These are phyloP conservation scores for Monosporascus cannonballus DNA, from an alignment of 2,329 filamentous ascomycete genomes.

Conservation along the genomic window DNA sequence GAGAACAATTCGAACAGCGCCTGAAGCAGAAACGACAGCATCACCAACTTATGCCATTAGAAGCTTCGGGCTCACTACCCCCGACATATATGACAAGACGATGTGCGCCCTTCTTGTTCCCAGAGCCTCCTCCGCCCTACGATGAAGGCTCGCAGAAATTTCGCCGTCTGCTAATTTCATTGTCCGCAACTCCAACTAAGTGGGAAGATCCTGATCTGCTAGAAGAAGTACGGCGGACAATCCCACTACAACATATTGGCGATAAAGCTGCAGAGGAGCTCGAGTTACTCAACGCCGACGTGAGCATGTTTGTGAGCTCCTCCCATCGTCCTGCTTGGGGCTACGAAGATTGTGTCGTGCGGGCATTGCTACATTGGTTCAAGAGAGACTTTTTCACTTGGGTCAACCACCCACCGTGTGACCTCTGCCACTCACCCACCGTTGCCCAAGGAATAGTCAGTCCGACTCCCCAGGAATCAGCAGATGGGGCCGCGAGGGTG, in stretches of 20 bases:
- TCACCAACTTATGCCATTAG: too few species aligned
- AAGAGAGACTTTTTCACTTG: slow-evolving; percentile 91
- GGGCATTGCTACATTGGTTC: slow-evolving; percentile 91
- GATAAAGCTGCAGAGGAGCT: slow-evolving; percentile 84
- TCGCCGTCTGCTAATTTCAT: slow-evolving; percentile 73
- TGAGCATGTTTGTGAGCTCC: slow-evolving; percentile 64
- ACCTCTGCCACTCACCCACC: slow-evolving; percentile 74
- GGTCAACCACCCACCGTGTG: slow-evolving; percentile 91
- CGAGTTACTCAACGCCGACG: slow-evolving; percentile 81
- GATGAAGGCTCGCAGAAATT: slow-evolving; percentile 69
- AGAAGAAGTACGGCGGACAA: slow-evolving; percentile 81
- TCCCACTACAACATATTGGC: slow-evolving; percentile 37
- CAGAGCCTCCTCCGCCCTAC: slow-evolving; percentile 61
- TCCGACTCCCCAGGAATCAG: slow-evolving; percentile 82
- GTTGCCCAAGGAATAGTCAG: slow-evolving; percentile 76
- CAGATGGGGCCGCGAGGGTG: slow-evolving; percentile 78
- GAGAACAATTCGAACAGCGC: too few species aligned
- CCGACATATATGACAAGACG: too few species aligned
- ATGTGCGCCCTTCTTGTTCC: slow-evolving; percentile 29
- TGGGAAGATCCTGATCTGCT: slow-evolving; percentile 95
- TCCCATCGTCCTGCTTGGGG: slow-evolving; percentile 69
- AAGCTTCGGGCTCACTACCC: too few species aligned
- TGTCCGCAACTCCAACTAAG: slow-evolving; percentile 83
- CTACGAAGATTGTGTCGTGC: slow-evolving; percentile 94
- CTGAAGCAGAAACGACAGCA: too few species aligned